phyloP scores from a whole-genome alignment of 129 eudicot genomes.

The Ambrosia artemisiifolia region DNA sequence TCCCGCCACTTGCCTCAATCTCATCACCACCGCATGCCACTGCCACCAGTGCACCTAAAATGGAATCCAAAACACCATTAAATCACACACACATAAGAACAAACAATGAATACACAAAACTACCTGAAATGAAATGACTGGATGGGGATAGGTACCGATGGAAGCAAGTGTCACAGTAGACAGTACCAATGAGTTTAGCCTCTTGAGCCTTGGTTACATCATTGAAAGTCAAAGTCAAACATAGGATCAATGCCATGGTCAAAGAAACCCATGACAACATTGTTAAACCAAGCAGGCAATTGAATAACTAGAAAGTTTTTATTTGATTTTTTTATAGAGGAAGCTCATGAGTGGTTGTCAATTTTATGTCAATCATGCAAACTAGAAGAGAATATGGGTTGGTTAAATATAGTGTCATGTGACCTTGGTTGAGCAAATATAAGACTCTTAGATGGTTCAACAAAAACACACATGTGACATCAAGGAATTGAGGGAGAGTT shows the following conservation, averaged over 20 bases:
- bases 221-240: slow-evolving; percentile 26
- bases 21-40: slow-evolving; percentile 55
- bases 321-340: neutral
- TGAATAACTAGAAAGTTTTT: neutral
- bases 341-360: slow-evolving; percentile 3
- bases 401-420: slow-evolving; percentile 5
- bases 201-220: slow-evolving; percentile 29
- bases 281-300: slow-evolving; percentile 1
- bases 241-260: slow-evolving; percentile 34
- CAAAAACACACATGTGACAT: slow-evolving; percentile 1
- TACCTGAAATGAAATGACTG: slow-evolving; percentile 86
- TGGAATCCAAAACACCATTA: slow-evolving; percentile 13
- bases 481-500: slow-evolving; percentile 5
- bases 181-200: slow-evolving; percentile 66
- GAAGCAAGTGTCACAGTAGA: slow-evolving; percentile 81
- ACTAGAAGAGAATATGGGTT: slow-evolving; percentile 14
- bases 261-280: slow-evolving; percentile 26
- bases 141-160: slow-evolving; percentile 40
- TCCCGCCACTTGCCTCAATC: slow-evolving; percentile 2
- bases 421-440: neutral
- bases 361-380: slow-evolving; percentile 5
- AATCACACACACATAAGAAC: neutral
- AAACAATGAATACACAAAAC: slow-evolving; percentile 4
- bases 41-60: slow-evolving; percentile 69
- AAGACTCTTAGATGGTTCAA: neutral